Conservation (phyloP, 192 early-diverging fungal species). For the Geranomyces variabilis region DNA sequence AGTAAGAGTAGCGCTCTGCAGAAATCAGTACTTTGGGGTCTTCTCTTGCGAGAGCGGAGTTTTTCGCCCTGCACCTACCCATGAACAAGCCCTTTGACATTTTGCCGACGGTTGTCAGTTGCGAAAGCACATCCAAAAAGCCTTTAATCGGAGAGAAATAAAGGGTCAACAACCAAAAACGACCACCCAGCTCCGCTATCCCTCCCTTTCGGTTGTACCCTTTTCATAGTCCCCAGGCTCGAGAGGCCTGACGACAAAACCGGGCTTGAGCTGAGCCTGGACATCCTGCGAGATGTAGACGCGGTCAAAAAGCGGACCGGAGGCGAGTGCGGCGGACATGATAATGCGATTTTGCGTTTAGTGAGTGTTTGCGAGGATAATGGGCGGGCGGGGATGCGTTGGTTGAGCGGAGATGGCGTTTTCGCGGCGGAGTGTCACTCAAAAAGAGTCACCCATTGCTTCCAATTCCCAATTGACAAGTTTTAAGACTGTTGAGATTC, state of each 20-base stretch:
- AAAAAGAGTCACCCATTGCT: too few species aligned
- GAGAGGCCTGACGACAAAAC: conserved; percentile 78
- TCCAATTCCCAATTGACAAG: too few species aligned
- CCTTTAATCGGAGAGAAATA: conserved; percentile 30
- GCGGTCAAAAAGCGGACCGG: conserved; percentile 59
- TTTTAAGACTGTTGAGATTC: too few species aligned
- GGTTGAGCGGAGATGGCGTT: too few species aligned
- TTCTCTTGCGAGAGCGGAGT: too few species aligned
- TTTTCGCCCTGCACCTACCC: too few species aligned
- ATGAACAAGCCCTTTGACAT: conserved; percentile 69
- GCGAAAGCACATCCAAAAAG: conserved; percentile 59
- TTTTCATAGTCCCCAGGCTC: conserved; percentile 78
- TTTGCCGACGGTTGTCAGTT: conserved; percentile 79
- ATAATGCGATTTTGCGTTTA: too few species aligned
- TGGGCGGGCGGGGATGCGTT: too few species aligned
- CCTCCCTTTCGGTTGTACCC: conserved; percentile 37
- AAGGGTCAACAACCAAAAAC: conserved; percentile 41
- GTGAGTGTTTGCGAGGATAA: too few species aligned
- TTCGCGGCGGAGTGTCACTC: too few species aligned
- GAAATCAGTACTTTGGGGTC: not conserved
- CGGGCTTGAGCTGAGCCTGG: conserved; percentile 59
- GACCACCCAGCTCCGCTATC: conserved; percentile 27
- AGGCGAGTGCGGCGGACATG: not conserved
- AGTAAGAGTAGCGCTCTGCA: conserved; percentile 72
- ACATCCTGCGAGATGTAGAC: conserved; percentile 72